phyloP scores from a whole-genome alignment of 495 filamentous ascomycete genomes.

The Hypoxylon perforatum region DNA sequence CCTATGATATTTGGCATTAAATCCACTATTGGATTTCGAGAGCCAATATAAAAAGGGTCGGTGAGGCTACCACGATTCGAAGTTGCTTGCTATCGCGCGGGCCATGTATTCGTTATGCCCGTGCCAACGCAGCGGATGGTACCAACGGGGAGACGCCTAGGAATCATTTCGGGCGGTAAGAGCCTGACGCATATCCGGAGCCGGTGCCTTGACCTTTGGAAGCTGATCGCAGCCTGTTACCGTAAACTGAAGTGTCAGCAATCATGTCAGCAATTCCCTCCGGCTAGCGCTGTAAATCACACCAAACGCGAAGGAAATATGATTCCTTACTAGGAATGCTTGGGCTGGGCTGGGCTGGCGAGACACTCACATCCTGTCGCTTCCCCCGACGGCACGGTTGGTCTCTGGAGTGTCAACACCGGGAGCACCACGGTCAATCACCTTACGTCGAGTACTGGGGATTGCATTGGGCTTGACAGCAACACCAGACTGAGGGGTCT shows the following conservation, averaged over 20 bases:
- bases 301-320: conserved; percentile 86
- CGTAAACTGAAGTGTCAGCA: conserved; percentile 91
- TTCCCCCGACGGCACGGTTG: conserved; percentile 88
- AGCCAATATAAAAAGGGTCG: conserved; percentile 35
- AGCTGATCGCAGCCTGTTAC: conserved; percentile 94
- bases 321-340: conserved; percentile 95
- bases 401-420: conserved; percentile 82
- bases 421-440: conserved; percentile 73
- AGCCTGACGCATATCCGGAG: conserved; percentile 68
- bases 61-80: conserved; percentile 40
- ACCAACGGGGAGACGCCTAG: conserved; percentile 27
- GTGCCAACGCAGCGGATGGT: conserved; percentile 36
- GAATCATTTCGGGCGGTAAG: conserved; percentile 78
- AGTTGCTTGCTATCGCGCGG: conserved; percentile 38
- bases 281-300: conserved; percentile 81
- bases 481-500: conserved; percentile 68
- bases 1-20: conserved; percentile 38
- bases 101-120: conserved; percentile 32
- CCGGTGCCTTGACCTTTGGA: conserved; percentile 84
- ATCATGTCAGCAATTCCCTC: conserved; percentile 78
- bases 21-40: conserved; percentile 34
- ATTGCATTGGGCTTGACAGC: conserved; percentile 74
- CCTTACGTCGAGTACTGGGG: conserved; percentile 84
- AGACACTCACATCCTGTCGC: conserved; percentile 99
- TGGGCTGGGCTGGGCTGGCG: conserved; percentile 65